Percentiles rank a stretch among this genome's conserved stretches.
These are phyloP conservation scores for Aureobasidium sp. DNA, from an alignment of 2,329 filamentous ascomycete species.

Conservation along the genomic window DNA sequence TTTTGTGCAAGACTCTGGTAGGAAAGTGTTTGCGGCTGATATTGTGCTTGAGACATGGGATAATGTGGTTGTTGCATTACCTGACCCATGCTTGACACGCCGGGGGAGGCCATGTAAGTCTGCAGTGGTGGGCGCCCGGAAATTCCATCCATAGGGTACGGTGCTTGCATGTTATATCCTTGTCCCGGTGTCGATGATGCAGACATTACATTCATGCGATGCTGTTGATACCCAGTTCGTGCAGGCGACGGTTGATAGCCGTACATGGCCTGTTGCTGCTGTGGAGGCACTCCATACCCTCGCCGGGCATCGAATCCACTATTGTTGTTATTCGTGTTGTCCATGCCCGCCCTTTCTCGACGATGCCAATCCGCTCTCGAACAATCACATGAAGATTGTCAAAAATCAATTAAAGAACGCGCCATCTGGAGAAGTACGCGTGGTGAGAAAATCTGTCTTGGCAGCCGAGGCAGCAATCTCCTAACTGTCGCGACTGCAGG, in stretches of 20 bases:
- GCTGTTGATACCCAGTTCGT: constrained; percentile 13
- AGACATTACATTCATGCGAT: constrained; percentile 22
- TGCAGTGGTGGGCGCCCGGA: background rate
- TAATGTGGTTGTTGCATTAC: constrained; percentile 7
- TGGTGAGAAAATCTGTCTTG: constrained; percentile 8
- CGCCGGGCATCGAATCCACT: constrained; percentile 3
- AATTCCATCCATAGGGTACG: constrained; percentile 17
- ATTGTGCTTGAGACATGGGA: constrained; percentile 7
- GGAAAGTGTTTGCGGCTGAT: constrained; percentile 23
- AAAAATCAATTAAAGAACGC: constrained; percentile 7
- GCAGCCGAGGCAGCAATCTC: constrained; percentile 12
- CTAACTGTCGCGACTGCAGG: background rate
- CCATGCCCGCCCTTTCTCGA: constrained; percentile 1
- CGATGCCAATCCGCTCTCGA: background rate
- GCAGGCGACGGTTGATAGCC: constrained; percentile 2
- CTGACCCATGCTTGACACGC: background rate
- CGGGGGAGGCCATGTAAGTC: background rate
- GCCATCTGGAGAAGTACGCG: background rate
- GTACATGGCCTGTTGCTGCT: constrained; percentile 12
- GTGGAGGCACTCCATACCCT: constrained; percentile 4
- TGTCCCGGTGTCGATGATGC: background rate
- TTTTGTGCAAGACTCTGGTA: constrained; percentile 31
- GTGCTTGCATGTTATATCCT: constrained; percentile 17
- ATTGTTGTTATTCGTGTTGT: constrained; percentile 7
- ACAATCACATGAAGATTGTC: constrained; percentile 4